Evolutionary conservation across 805 yeast genomes (phyloP), one percentile per base, ranked within the genome.

Genomic region (Ogataea methylovora): DNA sequence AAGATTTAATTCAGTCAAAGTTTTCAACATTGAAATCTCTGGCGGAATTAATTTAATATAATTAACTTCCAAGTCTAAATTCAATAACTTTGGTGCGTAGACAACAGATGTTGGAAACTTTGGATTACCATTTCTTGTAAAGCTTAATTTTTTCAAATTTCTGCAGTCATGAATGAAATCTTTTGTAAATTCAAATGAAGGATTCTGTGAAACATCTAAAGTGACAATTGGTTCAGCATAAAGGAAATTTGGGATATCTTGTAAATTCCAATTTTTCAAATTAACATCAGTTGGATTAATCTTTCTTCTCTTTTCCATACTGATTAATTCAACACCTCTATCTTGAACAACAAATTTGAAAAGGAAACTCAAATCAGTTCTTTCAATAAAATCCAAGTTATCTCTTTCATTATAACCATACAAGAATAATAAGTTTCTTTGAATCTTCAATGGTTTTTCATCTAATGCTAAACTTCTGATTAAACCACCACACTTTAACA

Each of bases 351-450:
- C 77, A 53, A 88, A 86, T 44, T 85, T 83, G 59, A 87, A 84
- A 28, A 88, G 65, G 48, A 78, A 85, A 32, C 87, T 78, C 41
- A 87, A 58, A 56, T 88, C 97, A 37, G 83, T 87, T 40, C 94
- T 68, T 22, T 94, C 95, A 39, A 87, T 69, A 33, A 77, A 82
- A 42, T 77, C 79, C 33, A 86, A 60, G 34, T 79, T 76, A 51
- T 88, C 96, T n/a, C 73, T 66, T 31, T 79, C 83, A 4, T 73
- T 69, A 49, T 82, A 88, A 5, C 97, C 97, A 49, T 84, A 79
- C 27, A 84, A 60, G 37, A 79, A 61, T 20, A 88, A 56, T 32
- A 87, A 57, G 30, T 82, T 80, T 46, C 80, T 69, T 55, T 87
- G 95, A 36, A 84, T 77, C 38, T 76, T 69, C 26, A 88, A 66